phyloP scores from a whole-genome alignment of 139 green algal genomes.

The Haematococcus sp. region DNA sequence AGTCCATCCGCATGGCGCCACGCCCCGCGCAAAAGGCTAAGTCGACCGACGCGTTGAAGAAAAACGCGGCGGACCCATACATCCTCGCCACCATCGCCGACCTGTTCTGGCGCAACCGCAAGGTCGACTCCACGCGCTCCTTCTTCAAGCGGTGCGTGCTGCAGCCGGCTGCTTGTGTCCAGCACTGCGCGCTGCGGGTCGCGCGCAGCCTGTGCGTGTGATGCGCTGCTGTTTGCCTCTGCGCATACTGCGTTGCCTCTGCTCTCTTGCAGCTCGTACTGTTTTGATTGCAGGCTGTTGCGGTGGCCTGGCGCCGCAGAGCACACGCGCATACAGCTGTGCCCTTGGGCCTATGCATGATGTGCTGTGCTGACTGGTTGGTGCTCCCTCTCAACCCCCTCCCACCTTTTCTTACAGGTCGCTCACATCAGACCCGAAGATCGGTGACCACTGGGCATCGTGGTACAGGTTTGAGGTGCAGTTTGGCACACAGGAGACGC shows the following conservation, averaged over 20 bases:
- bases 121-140: conserved; percentile 54
- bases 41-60: conserved; percentile 90
- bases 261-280: too few relatives aligned
- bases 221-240: not conserved
- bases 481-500: conserved; percentile 34
- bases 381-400: too few relatives aligned
- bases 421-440: conserved; percentile 60
- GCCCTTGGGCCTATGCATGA: too few relatives aligned
- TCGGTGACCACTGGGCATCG: conserved; percentile 91
- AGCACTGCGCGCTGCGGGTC: not conserved
- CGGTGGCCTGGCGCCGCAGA: too few relatives aligned
- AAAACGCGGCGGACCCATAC: conserved; percentile 82
- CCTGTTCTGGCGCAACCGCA: conserved; percentile 92
- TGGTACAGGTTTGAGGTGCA: conserved; percentile 76
- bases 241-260: too few relatives aligned
- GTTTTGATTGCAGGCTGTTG: too few relatives aligned
- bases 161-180: not conserved
- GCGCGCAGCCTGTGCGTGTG: conserved; percentile 1
- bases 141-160: conserved; percentile 25
- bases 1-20: conserved; percentile 83
- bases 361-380: too few relatives aligned
- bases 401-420: too few relatives aligned
- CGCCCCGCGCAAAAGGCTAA: conserved; percentile 76
- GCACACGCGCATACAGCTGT: too few relatives aligned
- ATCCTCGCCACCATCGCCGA: conserved; percentile 64